A percentile compares a stretch with the other conserved stretches of the same genome.
phyloP scores from a whole-genome alignment of 202 grass and related monocot species.

The Carex arenaria region DNA sequence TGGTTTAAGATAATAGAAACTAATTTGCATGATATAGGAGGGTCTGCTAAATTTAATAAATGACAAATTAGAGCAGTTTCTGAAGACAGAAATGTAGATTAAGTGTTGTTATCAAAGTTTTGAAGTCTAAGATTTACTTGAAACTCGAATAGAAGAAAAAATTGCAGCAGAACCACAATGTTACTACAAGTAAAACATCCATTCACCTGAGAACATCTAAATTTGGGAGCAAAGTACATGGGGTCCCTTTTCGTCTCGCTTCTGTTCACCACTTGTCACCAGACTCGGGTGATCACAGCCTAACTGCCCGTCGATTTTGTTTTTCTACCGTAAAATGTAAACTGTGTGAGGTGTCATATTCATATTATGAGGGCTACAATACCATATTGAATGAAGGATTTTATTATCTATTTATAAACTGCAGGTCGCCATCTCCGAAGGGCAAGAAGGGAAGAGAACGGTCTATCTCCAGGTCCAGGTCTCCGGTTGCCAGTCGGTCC shows the following conservation, averaged over 20 bases:
- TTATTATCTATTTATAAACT: neutral
- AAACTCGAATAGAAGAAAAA: neutral
- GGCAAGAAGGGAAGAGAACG: slow-evolving; percentile 27
- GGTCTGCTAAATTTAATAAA: neutral
- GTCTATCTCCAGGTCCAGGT: slow-evolving; percentile 33
- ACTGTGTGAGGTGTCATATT: too few relatives aligned
- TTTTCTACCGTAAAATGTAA: neutral
- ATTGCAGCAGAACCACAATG: neutral
- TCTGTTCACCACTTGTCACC: neutral
- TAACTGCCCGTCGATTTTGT: neutral
- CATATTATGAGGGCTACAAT: too few relatives aligned
- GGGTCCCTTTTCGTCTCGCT: neutral
- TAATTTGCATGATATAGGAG: neutral
- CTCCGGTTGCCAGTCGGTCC: slow-evolving; percentile 52
- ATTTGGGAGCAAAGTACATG: neutral
- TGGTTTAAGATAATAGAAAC: neutral
- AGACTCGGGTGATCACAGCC: neutral
- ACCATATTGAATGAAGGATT: neutral
- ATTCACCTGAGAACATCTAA: neutral
- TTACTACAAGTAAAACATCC: neutral
- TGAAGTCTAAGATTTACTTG: neutral
- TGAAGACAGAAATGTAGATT: neutral
- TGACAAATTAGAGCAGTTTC: neutral
- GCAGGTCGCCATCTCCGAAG: slow-evolving; percentile 45
- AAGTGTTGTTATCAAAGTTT: neutral